Base-by-base conservation (phyloP, 495 filamentous ascomycete species). In the Neurospora sp. region DNA sequence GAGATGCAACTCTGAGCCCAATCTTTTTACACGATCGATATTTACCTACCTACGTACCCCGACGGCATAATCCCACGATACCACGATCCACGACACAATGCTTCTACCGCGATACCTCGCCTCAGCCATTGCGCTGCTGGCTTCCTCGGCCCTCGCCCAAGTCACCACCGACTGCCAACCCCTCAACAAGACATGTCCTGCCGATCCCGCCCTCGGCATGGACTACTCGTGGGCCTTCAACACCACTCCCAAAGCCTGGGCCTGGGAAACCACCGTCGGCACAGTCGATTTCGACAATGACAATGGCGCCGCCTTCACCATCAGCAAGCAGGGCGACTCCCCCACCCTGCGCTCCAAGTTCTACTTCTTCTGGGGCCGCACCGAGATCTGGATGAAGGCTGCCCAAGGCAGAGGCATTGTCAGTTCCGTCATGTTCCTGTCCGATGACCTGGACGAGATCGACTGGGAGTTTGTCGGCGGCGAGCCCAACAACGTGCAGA, bases 381-480 rank as follows among this genome's bases (percentile, higher is more conserved):
- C 91, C 61, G 89, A 91, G 76, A 87, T 94, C 45, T 84, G 83
- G 71, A 87, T 94, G 85, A 90, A 94, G 83, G 89, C 91, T 10
- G 88, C 94, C 9, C 82, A 83, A 6, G 94, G 94, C 22, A 83
- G 82, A 18, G 94, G 94, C 74, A 89, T 97, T 73, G 89, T 96
- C 79, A 94, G 91, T 82, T 93, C 91, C 72, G 89, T 94, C 70
- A 93, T 96, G 48, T 84, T 95, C 76, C 88, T 93, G 76, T 94
- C 92, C 40, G 94, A 96, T 75, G 89, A 92, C 75, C 85, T 96
- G 22, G 94, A 97, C 78, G 94, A 97, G 78, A 91, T 97, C 72
- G 94, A 97, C 80, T 95, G 91, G 91, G 94, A 95, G 79, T 94
- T 92, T 83, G 86, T 93, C 22, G 92, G 93, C 68, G 88, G 86